Evolutionary conservation across 2,329 filamentous ascomycete genomes (phyloP).

Genomic region (Botrytis byssoidea): DNA sequence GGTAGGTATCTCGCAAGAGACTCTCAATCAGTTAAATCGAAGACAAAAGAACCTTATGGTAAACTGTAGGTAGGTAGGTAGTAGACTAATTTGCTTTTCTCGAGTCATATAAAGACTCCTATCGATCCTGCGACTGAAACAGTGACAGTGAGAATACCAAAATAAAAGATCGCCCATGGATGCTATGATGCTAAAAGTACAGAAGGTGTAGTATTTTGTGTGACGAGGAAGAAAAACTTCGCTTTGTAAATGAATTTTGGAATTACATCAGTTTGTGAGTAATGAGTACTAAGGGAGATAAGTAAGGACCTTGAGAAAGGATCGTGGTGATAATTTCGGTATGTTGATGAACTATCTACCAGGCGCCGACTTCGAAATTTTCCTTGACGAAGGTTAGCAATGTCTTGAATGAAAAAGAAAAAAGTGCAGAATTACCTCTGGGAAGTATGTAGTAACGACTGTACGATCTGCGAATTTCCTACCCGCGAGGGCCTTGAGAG

Average conservation of each 20-base stretch:
- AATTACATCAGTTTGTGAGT: background rate
- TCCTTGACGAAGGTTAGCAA: constrained; percentile 56
- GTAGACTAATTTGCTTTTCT: constrained; percentile 15
- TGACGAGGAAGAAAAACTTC: background rate
- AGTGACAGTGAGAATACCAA: background rate
- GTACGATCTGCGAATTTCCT: constrained; percentile 96
- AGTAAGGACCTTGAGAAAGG: background rate
- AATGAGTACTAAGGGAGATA: constrained; percentile 2
- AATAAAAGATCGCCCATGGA: background rate
- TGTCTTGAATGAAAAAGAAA: constrained; percentile 22
- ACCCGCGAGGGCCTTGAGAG: constrained; percentile 84
- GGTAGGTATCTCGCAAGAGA: background rate
- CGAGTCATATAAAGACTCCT: background rate
- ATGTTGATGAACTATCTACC: constrained; percentile 31
- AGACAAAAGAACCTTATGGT: background rate
- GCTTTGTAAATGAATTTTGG: background rate
- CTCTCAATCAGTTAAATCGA: background rate
- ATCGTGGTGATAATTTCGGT: background rate
- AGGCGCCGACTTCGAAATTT: constrained; percentile 69
- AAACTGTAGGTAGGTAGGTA: background rate
- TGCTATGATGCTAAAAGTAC: constrained; percentile 11
- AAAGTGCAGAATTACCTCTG: constrained; percentile 60
- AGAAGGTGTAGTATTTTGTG: constrained; percentile 1
- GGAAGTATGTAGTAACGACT: constrained; percentile 94
- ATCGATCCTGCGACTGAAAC: constrained; percentile 1